Evolutionary conservation across 2,329 filamentous ascomycete species (phyloP).

Genomic region (Trichophyton verrucosum): DNA sequence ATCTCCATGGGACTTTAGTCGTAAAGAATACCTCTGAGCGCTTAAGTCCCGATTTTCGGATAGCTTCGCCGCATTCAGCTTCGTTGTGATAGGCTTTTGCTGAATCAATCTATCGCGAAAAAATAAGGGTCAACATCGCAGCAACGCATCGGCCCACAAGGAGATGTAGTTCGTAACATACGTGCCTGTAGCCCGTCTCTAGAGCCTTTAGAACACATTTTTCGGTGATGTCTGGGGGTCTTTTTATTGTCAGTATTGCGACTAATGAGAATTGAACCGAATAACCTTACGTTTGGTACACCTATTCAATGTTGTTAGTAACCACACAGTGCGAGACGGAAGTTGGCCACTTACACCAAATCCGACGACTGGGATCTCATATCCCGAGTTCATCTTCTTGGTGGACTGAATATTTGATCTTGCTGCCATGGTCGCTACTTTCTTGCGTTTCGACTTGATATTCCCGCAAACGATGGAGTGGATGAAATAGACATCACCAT

Average conservation of each 20-base stretch:
- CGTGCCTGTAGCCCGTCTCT: slow-evolving; percentile 45
- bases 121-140: neutral
- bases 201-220: slow-evolving; percentile 46
- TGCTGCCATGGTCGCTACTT: slow-evolving; percentile 9
- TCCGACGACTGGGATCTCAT: slow-evolving; percentile 48
- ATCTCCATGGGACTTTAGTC: slow-evolving; percentile 43
- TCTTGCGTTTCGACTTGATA: neutral
- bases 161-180: slow-evolving; percentile 18
- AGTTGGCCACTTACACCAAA: slow-evolving; percentile 28
- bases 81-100: slow-evolving; percentile 49
- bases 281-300: slow-evolving; percentile 28
- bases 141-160: neutral
- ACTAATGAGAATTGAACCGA: neutral
- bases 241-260: slow-evolving; percentile 16
- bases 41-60: slow-evolving; percentile 40
- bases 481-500: neutral
- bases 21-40: slow-evolving; percentile 51
- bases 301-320: slow-evolving; percentile 16
- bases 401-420: slow-evolving; percentile 23
- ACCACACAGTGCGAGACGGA: neutral
- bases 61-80: slow-evolving; percentile 41
- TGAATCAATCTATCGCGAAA: slow-evolving; percentile 39
- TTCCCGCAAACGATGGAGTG: neutral
- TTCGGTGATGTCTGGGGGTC: slow-evolving; percentile 45
- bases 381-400: slow-evolving; percentile 44